These are phyloP conservation scores for Tympanopsis confertula DNA, from an alignment of 2,329 filamentous ascomycete species.

Conservation along the genomic window DNA sequence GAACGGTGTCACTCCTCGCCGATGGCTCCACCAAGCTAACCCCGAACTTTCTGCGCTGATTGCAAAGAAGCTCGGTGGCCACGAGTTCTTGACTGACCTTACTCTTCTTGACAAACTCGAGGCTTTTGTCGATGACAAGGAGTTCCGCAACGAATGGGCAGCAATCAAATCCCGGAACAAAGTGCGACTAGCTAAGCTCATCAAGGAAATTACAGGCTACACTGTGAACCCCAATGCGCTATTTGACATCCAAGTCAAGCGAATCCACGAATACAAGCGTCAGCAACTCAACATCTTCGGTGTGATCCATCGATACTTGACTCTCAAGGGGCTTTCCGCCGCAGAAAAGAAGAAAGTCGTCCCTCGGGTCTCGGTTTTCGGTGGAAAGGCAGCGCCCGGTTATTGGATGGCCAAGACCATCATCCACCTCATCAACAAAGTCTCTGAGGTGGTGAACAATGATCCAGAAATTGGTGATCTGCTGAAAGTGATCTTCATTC, in stretches of 20 bases:
- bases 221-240: conserved; percentile 77
- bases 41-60: conserved; percentile 85
- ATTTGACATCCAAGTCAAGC: conserved; percentile 96
- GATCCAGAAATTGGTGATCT: conserved; percentile 86
- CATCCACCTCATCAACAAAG: conserved; percentile 90
- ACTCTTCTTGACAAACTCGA: conserved; percentile 80
- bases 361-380: conserved; percentile 88
- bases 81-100: conserved; percentile 81
- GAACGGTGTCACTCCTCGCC: conserved; percentile 89
- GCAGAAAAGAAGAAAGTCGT: conserved; percentile 78
- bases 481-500: conserved; percentile 91
- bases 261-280: conserved; percentile 98
- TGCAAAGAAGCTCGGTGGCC: conserved; percentile 72
- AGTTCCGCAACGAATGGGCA: conserved; percentile 87
- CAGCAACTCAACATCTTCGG: conserved; percentile 99
- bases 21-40: conserved; percentile 97
- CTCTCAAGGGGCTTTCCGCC: conserved; percentile 72
- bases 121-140: conserved; percentile 69
- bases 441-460: conserved; percentile 81
- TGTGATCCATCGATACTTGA: conserved; percentile 86
- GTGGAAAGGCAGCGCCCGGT: conserved; percentile 91
- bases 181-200: conserved; percentile 78
- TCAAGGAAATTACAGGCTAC: conserved; percentile 69
- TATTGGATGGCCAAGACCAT: conserved; percentile 99
- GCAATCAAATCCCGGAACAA: conserved; percentile 98